phyloP scores from a whole-genome alignment of 192 early-diverging fungal species.

The Entomortierella lignicola region DNA sequence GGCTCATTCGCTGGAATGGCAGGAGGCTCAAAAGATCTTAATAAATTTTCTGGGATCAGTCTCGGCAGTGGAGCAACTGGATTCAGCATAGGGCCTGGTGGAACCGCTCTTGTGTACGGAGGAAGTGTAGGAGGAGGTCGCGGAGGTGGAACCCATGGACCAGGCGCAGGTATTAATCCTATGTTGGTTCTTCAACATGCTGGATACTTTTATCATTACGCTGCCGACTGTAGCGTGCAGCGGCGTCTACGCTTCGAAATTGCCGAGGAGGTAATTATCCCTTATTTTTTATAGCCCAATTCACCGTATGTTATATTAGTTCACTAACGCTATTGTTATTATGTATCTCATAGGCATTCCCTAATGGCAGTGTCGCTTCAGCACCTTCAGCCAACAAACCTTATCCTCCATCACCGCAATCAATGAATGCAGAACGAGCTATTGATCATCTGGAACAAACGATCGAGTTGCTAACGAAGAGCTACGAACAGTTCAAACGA shows the following conservation, averaged over 20 bases:
- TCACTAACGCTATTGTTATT: background rate
- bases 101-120: slow-evolving; percentile 26
- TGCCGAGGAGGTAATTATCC: slow-evolving; percentile 47
- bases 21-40: slow-evolving; percentile 40
- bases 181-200: slow-evolving; percentile 83
- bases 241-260: slow-evolving; percentile 68
- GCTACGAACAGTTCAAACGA: slow-evolving; percentile 91
- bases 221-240: slow-evolving; percentile 82
- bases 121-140: slow-evolving; percentile 47
- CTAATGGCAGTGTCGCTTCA: slow-evolving; percentile 21
- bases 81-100: slow-evolving; percentile 44
- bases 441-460: slow-evolving; percentile 76
- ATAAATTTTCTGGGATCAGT: slow-evolving; percentile 45
- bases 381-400: slow-evolving; percentile 34
- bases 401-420: slow-evolving; percentile 53
- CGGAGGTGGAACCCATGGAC: slow-evolving; percentile 45
- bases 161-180: slow-evolving; percentile 63
- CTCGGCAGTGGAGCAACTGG: slow-evolving; percentile 45
- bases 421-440: slow-evolving; percentile 58
- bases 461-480: slow-evolving; percentile 89
- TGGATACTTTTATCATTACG: slow-evolving; percentile 84
- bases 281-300: too few species aligned
- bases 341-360: slow-evolving; percentile 20
- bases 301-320: too few species aligned
- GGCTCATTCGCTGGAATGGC: slow-evolving; percentile 48